These are phyloP conservation scores for Dioszegia crocea DNA, from an alignment of 768 basidiomycete genomes.

Conservation along the genomic window DNA sequence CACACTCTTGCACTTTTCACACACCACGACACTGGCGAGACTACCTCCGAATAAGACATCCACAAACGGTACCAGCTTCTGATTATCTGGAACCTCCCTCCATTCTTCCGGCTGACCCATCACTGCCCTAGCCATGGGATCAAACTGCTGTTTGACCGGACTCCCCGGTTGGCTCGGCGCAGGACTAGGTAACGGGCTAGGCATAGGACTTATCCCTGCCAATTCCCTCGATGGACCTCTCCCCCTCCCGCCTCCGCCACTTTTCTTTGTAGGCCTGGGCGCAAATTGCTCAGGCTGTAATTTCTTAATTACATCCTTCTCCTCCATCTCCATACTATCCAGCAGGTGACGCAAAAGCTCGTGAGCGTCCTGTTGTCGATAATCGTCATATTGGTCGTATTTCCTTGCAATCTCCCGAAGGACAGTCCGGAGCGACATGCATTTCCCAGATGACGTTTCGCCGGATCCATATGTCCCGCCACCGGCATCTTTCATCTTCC, in stretches of 20 bases:
- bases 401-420: slow-evolving; percentile 69
- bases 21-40: slow-evolving; percentile 85
- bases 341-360: slow-evolving; percentile 84
- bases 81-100: slow-evolving; percentile 51
- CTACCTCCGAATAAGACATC: slow-evolving; percentile 89
- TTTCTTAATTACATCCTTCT: slow-evolving; percentile 62
- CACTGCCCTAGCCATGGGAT: slow-evolving; percentile 13
- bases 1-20: slow-evolving; percentile 87
- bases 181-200: slow-evolving; percentile 30
- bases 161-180: slow-evolving; percentile 19
- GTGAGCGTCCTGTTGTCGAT: slow-evolving; percentile 93
- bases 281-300: slow-evolving; percentile 34
- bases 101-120: not conserved
- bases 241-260: not conserved
- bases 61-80: slow-evolving; percentile 65
- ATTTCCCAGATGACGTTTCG: slow-evolving; percentile 26
- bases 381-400: slow-evolving; percentile 91
- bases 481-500: slow-evolving; percentile 46
- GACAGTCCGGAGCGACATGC: slow-evolving; percentile 51
- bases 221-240: slow-evolving; percentile 13
- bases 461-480: slow-evolving; percentile 31
- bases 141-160: slow-evolving; percentile 15
- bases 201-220: slow-evolving; percentile 17
- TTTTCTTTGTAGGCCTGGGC: not conserved
- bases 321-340: slow-evolving; percentile 92